phyloP scores from a whole-genome alignment of 1,284 basidiomycete species.

The Tilletia caries region DNA sequence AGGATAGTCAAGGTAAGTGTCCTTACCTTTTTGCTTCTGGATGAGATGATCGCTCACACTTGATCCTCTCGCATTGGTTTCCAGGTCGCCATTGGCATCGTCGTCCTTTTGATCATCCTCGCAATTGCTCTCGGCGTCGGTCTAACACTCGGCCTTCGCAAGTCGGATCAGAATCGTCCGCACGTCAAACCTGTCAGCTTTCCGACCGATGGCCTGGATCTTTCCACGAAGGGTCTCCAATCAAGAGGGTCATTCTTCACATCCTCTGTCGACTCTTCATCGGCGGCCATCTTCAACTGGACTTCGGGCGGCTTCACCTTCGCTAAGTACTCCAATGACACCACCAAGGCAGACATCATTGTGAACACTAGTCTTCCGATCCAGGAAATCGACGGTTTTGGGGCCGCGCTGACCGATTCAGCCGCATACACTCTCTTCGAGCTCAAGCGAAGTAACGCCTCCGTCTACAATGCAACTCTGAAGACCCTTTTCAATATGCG shows the following conservation, averaged over 20 bases:
- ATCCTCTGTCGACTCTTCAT: neutral
- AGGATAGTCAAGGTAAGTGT: neutral
- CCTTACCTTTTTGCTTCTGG: too few species aligned
- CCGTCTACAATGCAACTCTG: conserved; percentile 29
- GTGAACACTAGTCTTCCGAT: conserved; percentile 26
- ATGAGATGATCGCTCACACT: neutral
- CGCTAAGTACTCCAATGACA: conserved; percentile 1
- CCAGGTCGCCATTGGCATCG: neutral
- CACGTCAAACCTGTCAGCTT: conserved; percentile 6
- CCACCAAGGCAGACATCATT: conserved; percentile 29
- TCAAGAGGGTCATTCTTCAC: neutral
- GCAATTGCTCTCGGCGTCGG: conserved; percentile 7
- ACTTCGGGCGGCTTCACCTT: conserved; percentile 18
- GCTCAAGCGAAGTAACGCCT: conserved; percentile 24
- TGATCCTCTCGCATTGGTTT: too few species aligned
- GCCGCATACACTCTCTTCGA: conserved; percentile 27
- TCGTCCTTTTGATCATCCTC: neutral
- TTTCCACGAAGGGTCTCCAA: neutral
- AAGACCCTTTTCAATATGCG: conserved; percentile 35
- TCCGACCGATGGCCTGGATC: neutral
- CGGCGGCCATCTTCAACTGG: conserved; percentile 24
- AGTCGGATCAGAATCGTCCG: neutral
- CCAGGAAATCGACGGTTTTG: conserved; percentile 35
- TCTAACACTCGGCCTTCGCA: conserved; percentile 2
- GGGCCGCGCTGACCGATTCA: conserved; percentile 36